Evolutionary conservation across 2,329 filamentous ascomycete species (phyloP).

Genomic region (Fusarium sp.): DNA sequence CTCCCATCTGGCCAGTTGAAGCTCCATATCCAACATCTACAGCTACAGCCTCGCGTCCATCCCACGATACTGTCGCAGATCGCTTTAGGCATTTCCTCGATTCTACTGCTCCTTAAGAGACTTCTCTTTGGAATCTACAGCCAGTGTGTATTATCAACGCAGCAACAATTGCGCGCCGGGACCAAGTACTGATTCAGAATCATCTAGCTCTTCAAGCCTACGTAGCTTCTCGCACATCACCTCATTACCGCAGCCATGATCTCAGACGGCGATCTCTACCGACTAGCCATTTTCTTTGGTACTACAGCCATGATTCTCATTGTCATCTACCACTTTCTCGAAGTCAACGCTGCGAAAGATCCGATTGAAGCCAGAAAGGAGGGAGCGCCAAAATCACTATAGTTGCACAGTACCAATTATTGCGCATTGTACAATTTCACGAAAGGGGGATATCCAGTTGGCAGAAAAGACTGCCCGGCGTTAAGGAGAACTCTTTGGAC

Average conservation of each 20-base stretch:
- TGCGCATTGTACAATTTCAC: slow-evolving; percentile 32
- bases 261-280: slow-evolving; percentile 90
- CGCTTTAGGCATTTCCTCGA: neutral
- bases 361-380: slow-evolving; percentile 28
- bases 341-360: slow-evolving; percentile 76
- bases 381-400: slow-evolving; percentile 31
- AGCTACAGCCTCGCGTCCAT: slow-evolving; percentile 14
- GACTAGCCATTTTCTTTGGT: slow-evolving; percentile 92
- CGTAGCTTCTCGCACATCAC: slow-evolving; percentile 5
- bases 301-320: slow-evolving; percentile 91
- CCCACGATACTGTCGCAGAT: neutral
- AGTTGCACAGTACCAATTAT: slow-evolving; percentile 16
- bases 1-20: slow-evolving; percentile 49
- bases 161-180: neutral
- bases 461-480: slow-evolving; percentile 33
- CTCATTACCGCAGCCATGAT: slow-evolving; percentile 77
- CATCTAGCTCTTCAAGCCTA: slow-evolving; percentile 17
- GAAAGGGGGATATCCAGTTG: slow-evolving; percentile 17
- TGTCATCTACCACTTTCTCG: slow-evolving; percentile 94
- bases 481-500: slow-evolving; percentile 36
- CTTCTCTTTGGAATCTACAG: neutral
- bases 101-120: neutral
- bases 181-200: slow-evolving; percentile 24
- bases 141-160: slow-evolving; percentile 4
- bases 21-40: slow-evolving; percentile 36